Evolutionary conservation across 768 basidiomycete genomes (phyloP), one percentile per base, ranked within the genome.

Genomic region (Serendipita sp.): DNA sequence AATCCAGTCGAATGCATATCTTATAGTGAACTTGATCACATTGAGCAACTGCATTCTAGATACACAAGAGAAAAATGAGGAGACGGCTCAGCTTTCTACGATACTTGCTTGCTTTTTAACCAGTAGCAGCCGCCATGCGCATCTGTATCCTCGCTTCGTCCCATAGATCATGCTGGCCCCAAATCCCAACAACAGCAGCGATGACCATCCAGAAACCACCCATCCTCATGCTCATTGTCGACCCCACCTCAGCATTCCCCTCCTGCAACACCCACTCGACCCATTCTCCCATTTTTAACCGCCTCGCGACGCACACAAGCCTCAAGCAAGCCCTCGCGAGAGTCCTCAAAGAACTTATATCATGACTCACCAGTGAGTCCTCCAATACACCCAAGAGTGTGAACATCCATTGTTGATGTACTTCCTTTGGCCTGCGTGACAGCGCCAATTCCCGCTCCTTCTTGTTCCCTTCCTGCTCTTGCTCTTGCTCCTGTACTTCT

Each of bases 151-250:
- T 23, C 23, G 85, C 88, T 70, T 91, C 89, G 73, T 75, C 75
- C 89, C 89, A 92, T 46, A 92, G 74, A 72, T 92, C 90, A 63
- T 76, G 78, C 75, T 92, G 90, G 28, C 82, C 84, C 90, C 90
- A 92, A 2, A 85, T 72, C 18, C 79, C 81, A 30, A 80, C 79
- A 54, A 91, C 75, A 1, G 81, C 80, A 3, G 84, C 75, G 3
- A 91, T 76, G 44, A 89, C 76, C 67, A 91, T 78, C 90, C 90
- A 92, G 70, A 86, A 88, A 7, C 85, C 81, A 64, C 76, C 64
- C 45, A 75, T 76, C 47, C 71, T 69, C 70, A 69, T 66, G 71
- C 76, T 76, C 46, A 34, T 60, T 56, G 41, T 32, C 51, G 44
- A 63, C 8, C 18, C 44, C 28, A 34, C 48, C 0, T 30, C 56